Base-by-base conservation (phyloP, 108 stramenopile species). In the Cyclotella cryptica region DNA sequence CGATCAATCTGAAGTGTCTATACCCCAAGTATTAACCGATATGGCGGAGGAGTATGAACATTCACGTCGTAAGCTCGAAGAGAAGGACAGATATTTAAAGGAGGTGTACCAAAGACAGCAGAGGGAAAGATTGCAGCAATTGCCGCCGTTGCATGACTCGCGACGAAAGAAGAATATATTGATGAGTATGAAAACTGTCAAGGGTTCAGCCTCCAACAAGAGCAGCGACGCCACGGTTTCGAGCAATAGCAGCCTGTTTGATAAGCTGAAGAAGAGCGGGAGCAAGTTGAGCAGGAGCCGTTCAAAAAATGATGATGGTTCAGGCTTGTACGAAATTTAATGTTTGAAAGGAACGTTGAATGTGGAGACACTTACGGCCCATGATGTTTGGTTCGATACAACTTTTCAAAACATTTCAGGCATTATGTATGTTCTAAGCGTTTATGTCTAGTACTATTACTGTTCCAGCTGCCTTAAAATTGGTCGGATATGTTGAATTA, bases 11-110 rank as follows among this genome's bases (percentile, higher is more conserved):
- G 64, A 65, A 45, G 43, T 65, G 0, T 65, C 64, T 10, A 8
- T 65, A 27, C 64, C 64, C n/a, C 43, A 65, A 45, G 64, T 65
- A 8, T 27, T 65, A 22, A 65, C 64, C 26, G 64, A 65, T 65
- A 65, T 65, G 64, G 64, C 64, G 11, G 64, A 65, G 22, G 64
- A 65, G 21, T 65, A 26, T 46, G 64, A 65, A 21, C 44, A 62
- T n/a, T 26, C 55, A 22, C 55, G 24, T 3, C 55, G 19, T 21
- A 55, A 39, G 35, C 0, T 39, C 35, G 19, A 39, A 39, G 35
- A 0, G 22, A 27, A 65, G 45, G 64, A 65, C 24, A 44, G 35
- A 22, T 1, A 17, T 2, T 45, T 65, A 15, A 46, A 65, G 19
- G 14, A 2, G 9, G 44, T 26, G 26, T 65, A 46, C 45, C 9